Evolutionary conservation across 768 basidiomycete species (phyloP).

Genomic region (Pleurotus pulmonarius): DNA sequence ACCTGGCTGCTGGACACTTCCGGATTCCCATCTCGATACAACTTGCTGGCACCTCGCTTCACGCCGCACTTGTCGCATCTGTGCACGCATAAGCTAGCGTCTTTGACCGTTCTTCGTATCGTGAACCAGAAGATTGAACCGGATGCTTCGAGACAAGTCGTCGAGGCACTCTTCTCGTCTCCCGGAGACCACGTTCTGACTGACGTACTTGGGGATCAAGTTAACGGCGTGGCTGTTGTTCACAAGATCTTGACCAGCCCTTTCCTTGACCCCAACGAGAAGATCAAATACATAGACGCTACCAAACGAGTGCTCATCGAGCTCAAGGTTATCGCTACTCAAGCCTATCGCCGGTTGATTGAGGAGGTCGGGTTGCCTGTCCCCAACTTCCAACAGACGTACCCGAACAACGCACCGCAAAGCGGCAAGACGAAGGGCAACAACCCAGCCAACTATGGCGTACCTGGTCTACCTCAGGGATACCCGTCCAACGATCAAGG

Average conservation of each 20-base stretch:
- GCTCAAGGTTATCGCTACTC: constrained; percentile 90
- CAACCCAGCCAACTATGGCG: constrained; percentile 52
- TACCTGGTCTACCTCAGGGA: constrained; percentile 75
- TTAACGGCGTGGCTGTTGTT: constrained; percentile 90
- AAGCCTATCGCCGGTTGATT: constrained; percentile 89
- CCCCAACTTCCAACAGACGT: constrained; percentile 81
- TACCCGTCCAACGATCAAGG: constrained; percentile 83
- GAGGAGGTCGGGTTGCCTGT: constrained; percentile 94
- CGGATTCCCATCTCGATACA: constrained; percentile 92
- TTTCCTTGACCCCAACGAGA: constrained; percentile 72
- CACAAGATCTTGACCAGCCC: constrained; percentile 90
- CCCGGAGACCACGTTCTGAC: constrained; percentile 87
- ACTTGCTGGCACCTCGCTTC: constrained; percentile 90
- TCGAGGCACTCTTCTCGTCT: constrained; percentile 89
- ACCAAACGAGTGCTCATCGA: constrained; percentile 88
- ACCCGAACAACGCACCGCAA: constrained; percentile 58
- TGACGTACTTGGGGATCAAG: constrained; percentile 93
- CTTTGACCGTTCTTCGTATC: constrained; percentile 89
- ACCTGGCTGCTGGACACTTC: constrained; percentile 98
- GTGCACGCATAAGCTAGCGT: constrained; percentile 97
- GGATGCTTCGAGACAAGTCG: constrained; percentile 80
- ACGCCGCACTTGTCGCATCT: constrained; percentile 95
- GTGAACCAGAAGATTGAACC: constrained; percentile 96
- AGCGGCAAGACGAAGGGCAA: constrained; percentile 59
- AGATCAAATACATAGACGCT: constrained; percentile 71